Conservation (phyloP, 148 eudicot species). For the Nepenthes mirabilis region DNA sequence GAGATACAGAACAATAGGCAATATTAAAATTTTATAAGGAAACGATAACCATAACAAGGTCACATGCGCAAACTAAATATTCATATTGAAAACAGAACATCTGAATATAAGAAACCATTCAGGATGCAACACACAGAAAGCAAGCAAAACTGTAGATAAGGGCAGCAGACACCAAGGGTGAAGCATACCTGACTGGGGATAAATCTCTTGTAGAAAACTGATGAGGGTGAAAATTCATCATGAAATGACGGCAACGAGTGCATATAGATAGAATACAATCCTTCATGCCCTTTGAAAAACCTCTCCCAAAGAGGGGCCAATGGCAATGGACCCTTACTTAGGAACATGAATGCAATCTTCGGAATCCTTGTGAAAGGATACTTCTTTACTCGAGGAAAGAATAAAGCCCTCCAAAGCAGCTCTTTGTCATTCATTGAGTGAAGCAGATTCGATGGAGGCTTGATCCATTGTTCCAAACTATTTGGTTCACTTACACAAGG, state of each 20-base stretch:
- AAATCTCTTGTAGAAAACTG: conserved; percentile 72
- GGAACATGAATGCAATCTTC: conserved; percentile 92
- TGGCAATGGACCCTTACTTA: conserved; percentile 92
- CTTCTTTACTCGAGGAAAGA: conserved; percentile 43
- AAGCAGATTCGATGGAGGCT: conserved; percentile 58
- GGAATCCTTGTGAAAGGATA: conserved; percentile 63
- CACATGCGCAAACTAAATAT: no score
- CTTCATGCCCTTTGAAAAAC: conserved; percentile 67
- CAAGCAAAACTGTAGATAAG: no score
- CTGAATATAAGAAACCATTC: no score
- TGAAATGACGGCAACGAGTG: conserved; percentile 62
- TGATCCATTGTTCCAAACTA: conserved; percentile 44
- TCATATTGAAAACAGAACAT: no score
- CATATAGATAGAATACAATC: conserved; percentile 58
- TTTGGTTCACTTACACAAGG: conserved; percentile 33
- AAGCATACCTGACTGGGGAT: conserved; percentile 78
- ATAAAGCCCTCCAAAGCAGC: conserved; percentile 73
- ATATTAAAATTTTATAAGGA: no score
- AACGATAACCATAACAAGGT: no score
- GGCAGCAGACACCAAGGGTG: background rate
- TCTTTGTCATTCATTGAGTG: conserved; percentile 71
- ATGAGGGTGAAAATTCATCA: conserved; percentile 38
- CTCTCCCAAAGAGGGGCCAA: conserved; percentile 91
- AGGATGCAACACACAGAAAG: no score
- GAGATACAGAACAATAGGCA: no score